Conservation (phyloP, 2,329 filamentous ascomycete genomes). For the Cladophialophora yegresii region DNA sequence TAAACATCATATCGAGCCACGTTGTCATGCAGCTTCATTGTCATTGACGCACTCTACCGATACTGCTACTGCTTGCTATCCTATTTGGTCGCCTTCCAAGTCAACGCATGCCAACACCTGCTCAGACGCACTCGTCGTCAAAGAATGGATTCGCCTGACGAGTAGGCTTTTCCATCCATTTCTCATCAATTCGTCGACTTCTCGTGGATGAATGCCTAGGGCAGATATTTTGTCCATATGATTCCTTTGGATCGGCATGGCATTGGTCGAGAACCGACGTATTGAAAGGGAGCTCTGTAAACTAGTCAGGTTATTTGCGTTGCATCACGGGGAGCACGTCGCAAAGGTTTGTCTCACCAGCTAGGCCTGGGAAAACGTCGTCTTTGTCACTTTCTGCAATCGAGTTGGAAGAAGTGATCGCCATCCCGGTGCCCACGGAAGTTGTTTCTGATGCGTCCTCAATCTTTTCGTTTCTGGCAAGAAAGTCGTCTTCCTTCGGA, state of each 20-base stretch:
- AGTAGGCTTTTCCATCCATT: constrained; percentile 19
- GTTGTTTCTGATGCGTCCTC: not conserved
- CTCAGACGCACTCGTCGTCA: not conserved
- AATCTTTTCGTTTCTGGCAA: constrained; percentile 8
- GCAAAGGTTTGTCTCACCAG: not conserved
- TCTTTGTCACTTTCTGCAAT: not conserved
- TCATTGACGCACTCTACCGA: not conserved
- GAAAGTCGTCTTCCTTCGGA: constrained; percentile 1
- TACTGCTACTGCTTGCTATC: not conserved
- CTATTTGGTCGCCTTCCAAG: not conserved
- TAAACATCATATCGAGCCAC: not conserved
- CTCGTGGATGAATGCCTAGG: not conserved
- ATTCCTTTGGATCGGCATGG: not conserved
- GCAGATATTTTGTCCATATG: not conserved
- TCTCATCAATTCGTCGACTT: not conserved
- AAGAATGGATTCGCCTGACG: constrained; percentile 7
- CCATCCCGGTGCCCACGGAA: not conserved
- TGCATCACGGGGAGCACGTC: too few species aligned
- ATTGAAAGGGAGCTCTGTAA: not conserved
- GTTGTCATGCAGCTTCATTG: not conserved
- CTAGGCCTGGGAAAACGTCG: not conserved
- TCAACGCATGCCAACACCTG: not conserved
- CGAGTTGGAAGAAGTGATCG: not conserved
- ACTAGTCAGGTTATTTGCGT: not conserved
- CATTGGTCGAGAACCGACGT: not conserved